phyloP scores from a whole-genome alignment of 768 basidiomycete species.

The Coprinopsis strossmayeri region DNA sequence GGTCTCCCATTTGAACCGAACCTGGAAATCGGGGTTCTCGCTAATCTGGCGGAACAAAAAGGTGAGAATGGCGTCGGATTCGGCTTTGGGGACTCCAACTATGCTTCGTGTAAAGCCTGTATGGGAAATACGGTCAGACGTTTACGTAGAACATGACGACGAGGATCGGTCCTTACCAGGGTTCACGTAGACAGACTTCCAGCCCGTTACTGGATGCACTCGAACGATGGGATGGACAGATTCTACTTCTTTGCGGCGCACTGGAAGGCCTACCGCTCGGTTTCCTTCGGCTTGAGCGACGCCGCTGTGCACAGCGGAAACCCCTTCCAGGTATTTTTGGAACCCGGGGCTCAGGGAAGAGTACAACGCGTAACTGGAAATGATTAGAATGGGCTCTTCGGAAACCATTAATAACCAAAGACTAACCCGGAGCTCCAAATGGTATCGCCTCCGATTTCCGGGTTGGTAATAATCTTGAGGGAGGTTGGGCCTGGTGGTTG shows the following conservation, averaged over 20 bases:
- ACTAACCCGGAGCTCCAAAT: conserved; percentile 74
- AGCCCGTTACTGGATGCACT: conserved; percentile 79
- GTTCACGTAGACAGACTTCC: conserved; percentile 82
- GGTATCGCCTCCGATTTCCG: conserved; percentile 72
- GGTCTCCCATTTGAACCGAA: conserved; percentile 71
- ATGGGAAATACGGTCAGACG: too few relatives aligned
- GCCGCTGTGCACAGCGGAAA: conserved; percentile 69
- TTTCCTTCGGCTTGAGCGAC: conserved; percentile 74
- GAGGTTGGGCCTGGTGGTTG: conserved; percentile 80
- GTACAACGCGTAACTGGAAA: conserved; percentile 68
- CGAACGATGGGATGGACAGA: conserved; percentile 76
- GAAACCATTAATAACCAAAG: neutral
- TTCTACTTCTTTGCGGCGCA: conserved; percentile 64
- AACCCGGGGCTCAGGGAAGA: conserved; percentile 71
- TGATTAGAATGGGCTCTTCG: neutral
- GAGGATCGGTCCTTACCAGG: conserved; percentile 37
- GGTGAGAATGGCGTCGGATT: conserved; percentile 65
- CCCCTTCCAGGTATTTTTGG: conserved; percentile 70
- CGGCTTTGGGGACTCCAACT: conserved; percentile 72
- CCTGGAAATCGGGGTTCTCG: conserved; percentile 67
- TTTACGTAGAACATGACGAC: neutral
- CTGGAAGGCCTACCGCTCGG: conserved; percentile 59
- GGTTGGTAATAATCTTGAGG: conserved; percentile 64
- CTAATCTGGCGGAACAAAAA: conserved; percentile 70
- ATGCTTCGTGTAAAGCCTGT: conserved; percentile 76